Percentiles rank a stretch among this genome's conserved stretches.
These are phyloP conservation scores for Lichtheimia corymbifera DNA, from an alignment of 371 early-diverging fungal species.

Conservation along the genomic window DNA sequence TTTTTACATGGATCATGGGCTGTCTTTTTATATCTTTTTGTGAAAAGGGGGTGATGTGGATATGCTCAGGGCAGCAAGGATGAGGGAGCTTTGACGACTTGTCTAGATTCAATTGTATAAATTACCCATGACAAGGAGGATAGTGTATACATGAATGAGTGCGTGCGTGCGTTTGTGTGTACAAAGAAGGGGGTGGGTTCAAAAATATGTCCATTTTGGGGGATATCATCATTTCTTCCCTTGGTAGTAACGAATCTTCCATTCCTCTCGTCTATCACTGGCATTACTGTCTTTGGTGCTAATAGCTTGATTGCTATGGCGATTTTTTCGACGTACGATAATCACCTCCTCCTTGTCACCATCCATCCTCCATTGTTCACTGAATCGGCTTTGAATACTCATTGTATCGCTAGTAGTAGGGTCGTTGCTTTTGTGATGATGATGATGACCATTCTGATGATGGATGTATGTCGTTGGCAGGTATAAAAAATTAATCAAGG, in stretches of 20 bases:
- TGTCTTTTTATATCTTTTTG: slow-evolving; percentile 1
- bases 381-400: background rate
- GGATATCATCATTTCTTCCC: background rate
- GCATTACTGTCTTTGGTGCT: slow-evolving; percentile 3
- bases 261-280: slow-evolving; percentile 4
- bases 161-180: background rate
- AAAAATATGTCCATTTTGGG: background rate
- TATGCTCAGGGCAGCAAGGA: too few relatives aligned
- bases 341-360: background rate
- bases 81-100: too few relatives aligned
- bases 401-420: too few relatives aligned
- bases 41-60: background rate
- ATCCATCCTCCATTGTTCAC: background rate
- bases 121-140: too few relatives aligned
- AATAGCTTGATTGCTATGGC: slow-evolving; percentile 3
- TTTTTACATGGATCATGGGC: background rate
- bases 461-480: too few relatives aligned
- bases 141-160: background rate
- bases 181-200: background rate
- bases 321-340: background rate
- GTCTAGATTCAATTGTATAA: too few relatives aligned
- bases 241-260: slow-evolving; percentile 9
- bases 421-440: too few relatives aligned
- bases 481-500: too few relatives aligned
- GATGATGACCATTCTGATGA: too few relatives aligned